Percentiles rank a stretch among this genome's conserved stretches.
These are phyloP conservation scores for Magnolia officinalis DNA, from an alignment of 164 flowering plant genomes.

Conservation along the genomic window DNA sequence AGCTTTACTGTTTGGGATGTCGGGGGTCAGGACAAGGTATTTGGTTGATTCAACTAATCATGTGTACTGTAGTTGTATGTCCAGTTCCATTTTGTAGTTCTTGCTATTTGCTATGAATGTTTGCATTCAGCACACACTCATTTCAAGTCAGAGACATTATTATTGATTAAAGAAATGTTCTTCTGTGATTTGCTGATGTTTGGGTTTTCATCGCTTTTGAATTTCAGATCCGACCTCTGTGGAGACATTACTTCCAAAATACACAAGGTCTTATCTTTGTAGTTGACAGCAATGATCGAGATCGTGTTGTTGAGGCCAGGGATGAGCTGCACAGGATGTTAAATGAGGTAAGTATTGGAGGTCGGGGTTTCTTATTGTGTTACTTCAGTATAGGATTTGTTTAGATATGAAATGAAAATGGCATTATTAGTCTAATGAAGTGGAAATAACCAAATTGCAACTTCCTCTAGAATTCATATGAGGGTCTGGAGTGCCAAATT, in stretches of 20 bases:
- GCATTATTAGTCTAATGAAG: not conserved
- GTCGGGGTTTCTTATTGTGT: not conserved
- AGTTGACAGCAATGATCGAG: conserved; percentile 74
- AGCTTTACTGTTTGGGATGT: conserved; percentile 9
- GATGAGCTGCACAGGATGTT: conserved; percentile 79
- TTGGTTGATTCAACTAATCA: not conserved
- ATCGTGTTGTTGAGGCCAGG: conserved; percentile 72
- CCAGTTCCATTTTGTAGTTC: not conserved
- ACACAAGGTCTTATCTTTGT: conserved; percentile 80
- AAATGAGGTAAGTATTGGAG: conserved; percentile 49
- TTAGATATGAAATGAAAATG: not conserved
- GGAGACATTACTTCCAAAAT: conserved; percentile 81
- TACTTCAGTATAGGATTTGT: not conserved
- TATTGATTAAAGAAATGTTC: not conserved
- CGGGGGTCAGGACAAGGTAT: conserved; percentile 14
- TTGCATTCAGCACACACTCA: not conserved
- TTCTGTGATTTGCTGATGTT: not conserved
- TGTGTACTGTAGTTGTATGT: not conserved
- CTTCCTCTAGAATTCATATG: not conserved
- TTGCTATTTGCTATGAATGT: not conserved
- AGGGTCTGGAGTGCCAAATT: not conserved
- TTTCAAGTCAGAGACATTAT: not conserved
- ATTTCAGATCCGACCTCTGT: conserved; percentile 63
- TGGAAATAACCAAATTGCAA: not conserved
- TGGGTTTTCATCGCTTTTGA: not conserved